phyloP scores from a whole-genome alignment of 2,329 filamentous ascomycete genomes.

The Helotiales sp. region DNA sequence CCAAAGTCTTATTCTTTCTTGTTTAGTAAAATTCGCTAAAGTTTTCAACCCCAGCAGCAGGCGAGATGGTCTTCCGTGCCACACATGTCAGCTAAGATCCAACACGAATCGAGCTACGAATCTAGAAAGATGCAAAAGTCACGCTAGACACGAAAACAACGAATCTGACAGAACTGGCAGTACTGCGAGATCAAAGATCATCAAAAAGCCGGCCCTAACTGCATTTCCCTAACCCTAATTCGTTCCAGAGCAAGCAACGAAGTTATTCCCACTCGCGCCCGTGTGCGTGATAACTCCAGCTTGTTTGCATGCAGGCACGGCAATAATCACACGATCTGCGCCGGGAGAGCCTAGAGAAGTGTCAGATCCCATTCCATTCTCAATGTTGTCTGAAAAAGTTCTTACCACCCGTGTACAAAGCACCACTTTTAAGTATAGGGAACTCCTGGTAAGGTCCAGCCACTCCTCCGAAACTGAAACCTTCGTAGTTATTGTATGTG shows the following conservation, averaged over 20 bases:
- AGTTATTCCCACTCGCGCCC: slow-evolving; percentile 69
- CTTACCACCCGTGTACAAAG: slow-evolving; percentile 59
- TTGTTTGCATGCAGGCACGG: slow-evolving; percentile 53
- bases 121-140: no score
- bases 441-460: slow-evolving; percentile 67
- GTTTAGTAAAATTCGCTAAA: no score
- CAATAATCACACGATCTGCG: slow-evolving; percentile 70
- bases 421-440: slow-evolving; percentile 56
- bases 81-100: no score
- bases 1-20: no score
- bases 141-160: no score
- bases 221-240: slow-evolving; percentile 11
- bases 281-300: slow-evolving; percentile 73
- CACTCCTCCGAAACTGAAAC: slow-evolving; percentile 61
- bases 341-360: slow-evolving; percentile 60
- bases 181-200: no score
- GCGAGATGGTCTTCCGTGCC: no score
- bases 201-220: neutral
- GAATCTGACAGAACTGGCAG: no score
- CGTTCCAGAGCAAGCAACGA: slow-evolving; percentile 61
- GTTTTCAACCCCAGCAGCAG: no score
- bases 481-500: slow-evolving; percentile 65
- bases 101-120: no score
- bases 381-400: slow-evolving; percentile 16
- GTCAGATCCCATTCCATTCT: neutral